Evolutionary conservation across 176 grass and related monocot genomes (phyloP).

Genomic region (Phyllostachys edulis): DNA sequence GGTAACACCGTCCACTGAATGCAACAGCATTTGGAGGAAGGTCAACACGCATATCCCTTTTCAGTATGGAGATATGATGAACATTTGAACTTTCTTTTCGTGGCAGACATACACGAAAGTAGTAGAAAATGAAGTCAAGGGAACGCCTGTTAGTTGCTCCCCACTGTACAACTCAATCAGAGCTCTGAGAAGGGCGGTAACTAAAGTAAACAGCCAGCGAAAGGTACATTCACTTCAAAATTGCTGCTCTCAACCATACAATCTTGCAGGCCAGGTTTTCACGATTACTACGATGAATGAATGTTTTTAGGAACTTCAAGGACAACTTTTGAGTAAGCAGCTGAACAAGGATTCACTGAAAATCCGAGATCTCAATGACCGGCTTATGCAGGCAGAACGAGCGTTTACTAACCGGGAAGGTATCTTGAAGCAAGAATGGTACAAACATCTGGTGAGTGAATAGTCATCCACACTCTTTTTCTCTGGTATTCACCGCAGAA

Average conservation of each 20-base stretch:
- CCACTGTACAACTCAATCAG: conserved; percentile 71
- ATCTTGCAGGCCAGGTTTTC: background rate
- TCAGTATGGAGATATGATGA: too few relatives aligned
- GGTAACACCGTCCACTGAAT: conserved; percentile 34
- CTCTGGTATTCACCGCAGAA: background rate
- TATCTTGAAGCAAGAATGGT: conserved; percentile 58
- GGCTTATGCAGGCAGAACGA: conserved; percentile 78
- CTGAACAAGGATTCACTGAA: conserved; percentile 57
- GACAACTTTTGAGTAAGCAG: conserved; percentile 27
- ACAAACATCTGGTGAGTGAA: conserved; percentile 78
- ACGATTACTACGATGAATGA: background rate
- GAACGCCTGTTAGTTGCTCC: conserved; percentile 53
- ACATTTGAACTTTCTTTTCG: too few relatives aligned
- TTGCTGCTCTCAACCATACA: background rate
- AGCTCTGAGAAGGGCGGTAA: conserved; percentile 46
- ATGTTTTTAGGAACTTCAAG: conserved; percentile 48
- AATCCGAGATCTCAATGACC: conserved; percentile 69
- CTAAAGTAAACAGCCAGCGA: conserved; percentile 54
- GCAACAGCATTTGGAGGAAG: background rate
- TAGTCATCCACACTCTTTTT: background rate
- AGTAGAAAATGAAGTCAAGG: conserved; percentile 43
- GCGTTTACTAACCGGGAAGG: conserved; percentile 80
- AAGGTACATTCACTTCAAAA: conserved; percentile 44
- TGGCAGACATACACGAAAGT: conserved; percentile 17
- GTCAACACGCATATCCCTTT: too few relatives aligned